Conservation (phyloP, 1,284 basidiomycete species). For the Rhizoctonia solani region DNA sequence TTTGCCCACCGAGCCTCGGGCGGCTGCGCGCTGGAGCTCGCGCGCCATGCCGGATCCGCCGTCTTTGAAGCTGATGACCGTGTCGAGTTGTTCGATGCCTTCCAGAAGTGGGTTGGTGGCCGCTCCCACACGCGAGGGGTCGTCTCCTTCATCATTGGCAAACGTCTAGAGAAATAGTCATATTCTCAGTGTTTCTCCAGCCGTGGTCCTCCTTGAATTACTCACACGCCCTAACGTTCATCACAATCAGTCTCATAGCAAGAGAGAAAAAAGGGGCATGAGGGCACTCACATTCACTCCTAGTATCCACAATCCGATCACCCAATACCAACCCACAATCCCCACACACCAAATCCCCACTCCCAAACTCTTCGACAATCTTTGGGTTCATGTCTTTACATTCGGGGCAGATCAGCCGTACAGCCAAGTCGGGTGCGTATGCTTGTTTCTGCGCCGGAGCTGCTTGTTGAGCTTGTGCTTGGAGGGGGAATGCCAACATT, state of each 20-base stretch:
- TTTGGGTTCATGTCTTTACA: slow-evolving; percentile 91
- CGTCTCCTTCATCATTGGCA: slow-evolving; percentile 98
- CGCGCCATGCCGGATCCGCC: slow-evolving; percentile 91
- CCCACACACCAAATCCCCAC: slow-evolving; percentile 96
- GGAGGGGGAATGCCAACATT: slow-evolving; percentile 55
- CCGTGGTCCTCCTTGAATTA: slow-evolving; percentile 44
- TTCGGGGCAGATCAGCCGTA: slow-evolving; percentile 92
- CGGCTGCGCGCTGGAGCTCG: slow-evolving; percentile 89
- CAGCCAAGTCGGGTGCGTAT: slow-evolving; percentile 75
- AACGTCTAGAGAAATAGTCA: slow-evolving; percentile 97
- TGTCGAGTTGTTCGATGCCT: slow-evolving; percentile 91
- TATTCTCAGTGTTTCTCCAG: slow-evolving; percentile 1
- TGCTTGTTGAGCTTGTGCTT: slow-evolving; percentile 59
- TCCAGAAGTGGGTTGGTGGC: slow-evolving; percentile 92
- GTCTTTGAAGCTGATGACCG: slow-evolving; percentile 92
- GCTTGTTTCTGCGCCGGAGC: slow-evolving; percentile 64
- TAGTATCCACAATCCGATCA: slow-evolving; percentile 95
- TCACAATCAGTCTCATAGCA: slow-evolving; percentile 32
- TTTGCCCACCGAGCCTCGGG: slow-evolving; percentile 69
- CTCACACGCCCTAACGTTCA: slow-evolving; percentile 74
- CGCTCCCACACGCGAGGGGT: slow-evolving; percentile 99
- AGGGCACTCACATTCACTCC: slow-evolving; percentile 91
- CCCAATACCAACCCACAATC: slow-evolving; percentile 94
- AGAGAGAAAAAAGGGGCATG: not conserved
- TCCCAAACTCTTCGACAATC: slow-evolving; percentile 96